A percentile compares a stretch with the other conserved stretches of the same genome.
Conservation (phyloP, 164 flowering plant genomes). For the Warburgia ugandensis region DNA sequence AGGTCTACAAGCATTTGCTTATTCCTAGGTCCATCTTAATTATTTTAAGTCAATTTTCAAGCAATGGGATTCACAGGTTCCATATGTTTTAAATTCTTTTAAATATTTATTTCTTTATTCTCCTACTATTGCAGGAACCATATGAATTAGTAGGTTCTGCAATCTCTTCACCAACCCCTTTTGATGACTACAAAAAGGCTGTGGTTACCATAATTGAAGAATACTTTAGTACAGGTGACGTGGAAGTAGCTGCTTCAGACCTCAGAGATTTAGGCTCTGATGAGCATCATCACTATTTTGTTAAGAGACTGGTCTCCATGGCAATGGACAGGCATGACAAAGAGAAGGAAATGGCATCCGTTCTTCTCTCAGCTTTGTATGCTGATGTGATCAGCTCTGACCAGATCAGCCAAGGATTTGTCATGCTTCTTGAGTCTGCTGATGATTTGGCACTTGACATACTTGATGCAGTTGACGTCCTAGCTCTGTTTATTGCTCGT, state of each 20-base stretch:
- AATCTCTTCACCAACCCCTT: conserved; percentile 67
- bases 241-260: conserved; percentile 76
- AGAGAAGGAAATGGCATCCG: conserved; percentile 99
- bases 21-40: too few species aligned
- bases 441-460: conserved; percentile 92
- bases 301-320: conserved; percentile 84
- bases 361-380: conserved; percentile 85
- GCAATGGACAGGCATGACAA: conserved; percentile 98
- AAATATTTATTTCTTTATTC: too few species aligned
- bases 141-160: conserved; percentile 81
- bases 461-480: conserved; percentile 80
- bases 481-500: conserved; percentile 86
- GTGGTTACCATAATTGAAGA: conserved; percentile 83
- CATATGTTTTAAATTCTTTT: background rate
- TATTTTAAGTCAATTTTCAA: too few species aligned
- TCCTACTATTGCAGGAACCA: conserved; percentile 58
- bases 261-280: conserved; percentile 71
- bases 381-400: conserved; percentile 76
- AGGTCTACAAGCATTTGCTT: too few species aligned
- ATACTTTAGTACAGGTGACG: conserved; percentile 83
- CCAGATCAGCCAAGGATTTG: conserved; percentile 86
- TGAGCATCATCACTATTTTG: conserved; percentile 81
- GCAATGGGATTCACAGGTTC: background rate
- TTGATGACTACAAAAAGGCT: conserved; percentile 91
- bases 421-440: conserved; percentile 87